Evolutionary conservation across 169 alveolate species (phyloP), one percentile per base, ranked within the genome.

Genomic region (Plasmodium berghei): DNA sequence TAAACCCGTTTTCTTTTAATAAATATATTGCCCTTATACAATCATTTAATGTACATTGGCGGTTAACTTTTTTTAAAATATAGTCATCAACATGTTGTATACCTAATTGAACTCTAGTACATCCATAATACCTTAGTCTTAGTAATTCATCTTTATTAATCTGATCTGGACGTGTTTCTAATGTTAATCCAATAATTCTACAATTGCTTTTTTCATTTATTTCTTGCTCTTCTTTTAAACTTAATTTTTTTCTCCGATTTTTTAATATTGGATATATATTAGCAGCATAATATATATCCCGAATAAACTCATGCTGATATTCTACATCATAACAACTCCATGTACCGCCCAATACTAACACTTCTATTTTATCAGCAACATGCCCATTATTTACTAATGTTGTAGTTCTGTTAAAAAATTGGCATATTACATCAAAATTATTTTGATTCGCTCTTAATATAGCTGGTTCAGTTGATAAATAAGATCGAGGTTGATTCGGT

Each of bases 391-490:
- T 96, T 56, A 95, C 95, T 12, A 97, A 94, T 0, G 98, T 97
- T 54, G 91, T 94, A 0, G 98, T 98, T 46, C 99, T 92, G 93
- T 97, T 98, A 66, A 94, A 94, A 72, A 97, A 97, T 91, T 97
- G 99, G 49, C 90, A 77, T 18, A 94, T 95, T 12, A 97, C 97
- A 62, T 96, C 98, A 88, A 96, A 97, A 56, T 94, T 96, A 80
- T 96, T 96, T 87, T 97, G 99, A 72, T 97, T 97, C 2, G 98
- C 99, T 22, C 99, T 92, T 67, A 96, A 93, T 45, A 97, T 98
- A 1, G 99, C 99, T 5, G 99, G 99, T 86, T 97, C 99, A 1
- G 99, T 97, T n/a, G 98, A 95, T 42, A 97, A 94, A 88, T 97
- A 97, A 55, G 98, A 95, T 24, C 98, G 93, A 14, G 99, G 99